Conservation (phyloP, 2,329 filamentous ascomycete species). For the Teratosphaeria gauchensis region DNA sequence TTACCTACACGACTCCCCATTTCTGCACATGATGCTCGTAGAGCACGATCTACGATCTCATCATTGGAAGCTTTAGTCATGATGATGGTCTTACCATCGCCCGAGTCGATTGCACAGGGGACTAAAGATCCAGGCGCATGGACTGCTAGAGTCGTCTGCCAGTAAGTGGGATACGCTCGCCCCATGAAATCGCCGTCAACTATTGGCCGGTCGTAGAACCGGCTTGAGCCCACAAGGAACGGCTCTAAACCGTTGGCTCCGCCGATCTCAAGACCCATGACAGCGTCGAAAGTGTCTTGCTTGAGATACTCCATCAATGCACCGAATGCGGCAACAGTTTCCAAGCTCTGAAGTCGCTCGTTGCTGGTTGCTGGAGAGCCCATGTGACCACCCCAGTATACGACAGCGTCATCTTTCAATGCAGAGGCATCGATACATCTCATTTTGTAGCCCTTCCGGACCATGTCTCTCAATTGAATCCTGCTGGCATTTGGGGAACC, state of each 20-base stretch:
- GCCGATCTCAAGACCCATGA: conserved; percentile 58
- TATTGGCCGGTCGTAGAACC: conserved; percentile 37
- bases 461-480: conserved; percentile 42
- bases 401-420: conserved; percentile 40
- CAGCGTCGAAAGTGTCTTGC: conserved; percentile 41
- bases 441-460: conserved; percentile 42
- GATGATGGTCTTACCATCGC: conserved; percentile 35
- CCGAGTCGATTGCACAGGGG: conserved; percentile 38
- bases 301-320: conserved; percentile 44
- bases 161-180: conserved; percentile 37
- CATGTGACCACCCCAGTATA: conserved; percentile 49
- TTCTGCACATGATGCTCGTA: conserved; percentile 29
- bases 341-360: conserved; percentile 50
- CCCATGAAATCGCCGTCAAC: conserved; percentile 40
- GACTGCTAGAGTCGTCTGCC: conserved; percentile 37
- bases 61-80: conserved; percentile 34
- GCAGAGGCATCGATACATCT: conserved; percentile 44
- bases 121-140: conserved; percentile 32
- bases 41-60: conserved; percentile 34
- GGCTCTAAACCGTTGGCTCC: conserved; percentile 54
- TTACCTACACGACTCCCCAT: conserved; percentile 35
- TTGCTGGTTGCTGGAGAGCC: conserved; percentile 52
- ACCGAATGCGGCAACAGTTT: conserved; percentile 33
- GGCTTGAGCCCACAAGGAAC: conserved; percentile 46
- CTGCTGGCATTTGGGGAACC: conserved; percentile 46